Evolutionary conservation across 2,329 filamentous ascomycete genomes (phyloP).

Genomic region (Aquanectria penicillioides): DNA sequence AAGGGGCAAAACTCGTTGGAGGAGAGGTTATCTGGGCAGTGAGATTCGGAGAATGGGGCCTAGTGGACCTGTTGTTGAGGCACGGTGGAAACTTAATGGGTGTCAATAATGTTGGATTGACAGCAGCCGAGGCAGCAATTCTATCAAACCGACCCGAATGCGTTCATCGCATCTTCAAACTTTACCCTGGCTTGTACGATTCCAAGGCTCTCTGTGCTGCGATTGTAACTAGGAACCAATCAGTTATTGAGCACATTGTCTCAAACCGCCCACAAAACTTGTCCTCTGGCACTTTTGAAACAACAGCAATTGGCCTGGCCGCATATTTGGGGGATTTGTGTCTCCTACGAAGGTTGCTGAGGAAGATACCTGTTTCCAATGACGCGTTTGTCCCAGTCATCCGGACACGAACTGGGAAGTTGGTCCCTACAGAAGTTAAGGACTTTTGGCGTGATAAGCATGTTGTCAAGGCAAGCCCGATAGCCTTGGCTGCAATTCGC

Average conservation of each 20-base stretch:
- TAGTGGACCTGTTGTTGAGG: background rate
- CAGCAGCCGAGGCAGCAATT: background rate
- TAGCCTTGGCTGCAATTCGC: background rate
- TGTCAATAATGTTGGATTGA: background rate
- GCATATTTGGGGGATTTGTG: background rate
- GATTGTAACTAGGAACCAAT: background rate
- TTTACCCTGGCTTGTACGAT: background rate
- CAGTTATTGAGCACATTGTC: background rate
- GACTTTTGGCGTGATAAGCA: background rate
- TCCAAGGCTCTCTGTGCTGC: slow-evolving; percentile 1
- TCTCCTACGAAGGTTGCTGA: background rate
- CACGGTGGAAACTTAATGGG: background rate
- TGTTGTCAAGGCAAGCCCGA: background rate
- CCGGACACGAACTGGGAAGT: background rate
- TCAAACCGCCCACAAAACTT: background rate
- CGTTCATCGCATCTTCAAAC: background rate
- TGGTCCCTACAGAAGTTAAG: background rate
- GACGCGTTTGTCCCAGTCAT: background rate
- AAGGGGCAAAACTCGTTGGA: background rate
- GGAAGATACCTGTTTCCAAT: background rate
- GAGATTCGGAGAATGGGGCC: background rate
- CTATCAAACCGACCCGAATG: background rate
- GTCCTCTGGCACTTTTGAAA: background rate
- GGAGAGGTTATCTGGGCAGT: background rate
- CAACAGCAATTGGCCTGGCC: slow-evolving; percentile 3